phyloP scores from a whole-genome alignment of 2,329 filamentous ascomycete species.

The Talaromyces pinophilus region DNA sequence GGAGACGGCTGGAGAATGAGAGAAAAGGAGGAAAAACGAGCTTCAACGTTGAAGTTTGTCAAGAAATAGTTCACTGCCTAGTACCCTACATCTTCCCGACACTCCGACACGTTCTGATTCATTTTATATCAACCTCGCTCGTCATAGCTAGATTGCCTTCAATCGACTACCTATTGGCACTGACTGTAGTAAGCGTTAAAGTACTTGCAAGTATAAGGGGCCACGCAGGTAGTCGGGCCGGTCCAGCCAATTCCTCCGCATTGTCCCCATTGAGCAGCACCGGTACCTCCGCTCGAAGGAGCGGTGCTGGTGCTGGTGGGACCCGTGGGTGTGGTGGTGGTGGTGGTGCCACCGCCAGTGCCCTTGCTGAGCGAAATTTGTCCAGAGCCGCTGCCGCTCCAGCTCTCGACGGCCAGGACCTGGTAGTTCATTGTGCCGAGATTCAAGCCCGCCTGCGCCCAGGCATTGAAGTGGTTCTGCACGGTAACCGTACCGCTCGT shows the following conservation, averaged over 20 bases:
- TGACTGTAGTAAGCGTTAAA: slow-evolving; percentile 35
- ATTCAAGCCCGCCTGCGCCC: slow-evolving; percentile 36
- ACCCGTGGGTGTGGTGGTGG: not conserved
- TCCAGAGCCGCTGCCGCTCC: slow-evolving; percentile 16
- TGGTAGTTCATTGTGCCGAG: slow-evolving; percentile 43
- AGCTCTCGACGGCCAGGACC: slow-evolving; percentile 46
- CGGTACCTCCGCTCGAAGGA: not conserved
- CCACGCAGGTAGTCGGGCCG: slow-evolving; percentile 31
- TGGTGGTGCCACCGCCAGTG: not conserved
- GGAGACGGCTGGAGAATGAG: not conserved
- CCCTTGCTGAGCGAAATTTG: slow-evolving; percentile 15
- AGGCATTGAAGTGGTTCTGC: slow-evolving; percentile 42
- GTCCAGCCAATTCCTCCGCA: slow-evolving; percentile 35
- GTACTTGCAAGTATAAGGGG: slow-evolving; percentile 31
- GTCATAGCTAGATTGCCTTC: not conserved
- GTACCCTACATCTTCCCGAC: not conserved
- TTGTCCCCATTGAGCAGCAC: slow-evolving; percentile 25
- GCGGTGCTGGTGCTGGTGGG: not conserved
- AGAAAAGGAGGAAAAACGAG: not conserved
- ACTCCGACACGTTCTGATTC: not conserved
- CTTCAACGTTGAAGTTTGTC: not conserved
- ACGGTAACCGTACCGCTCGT: slow-evolving; percentile 41
- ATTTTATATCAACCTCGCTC: not conserved
- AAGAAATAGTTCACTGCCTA: not conserved
- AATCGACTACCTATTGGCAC: slow-evolving; percentile 28